Percentiles rank a stretch among this genome's conserved stretches.
These are phyloP conservation scores for Akebia trifoliata DNA, from an alignment of 164 flowering plant species.

Conservation along the genomic window DNA sequence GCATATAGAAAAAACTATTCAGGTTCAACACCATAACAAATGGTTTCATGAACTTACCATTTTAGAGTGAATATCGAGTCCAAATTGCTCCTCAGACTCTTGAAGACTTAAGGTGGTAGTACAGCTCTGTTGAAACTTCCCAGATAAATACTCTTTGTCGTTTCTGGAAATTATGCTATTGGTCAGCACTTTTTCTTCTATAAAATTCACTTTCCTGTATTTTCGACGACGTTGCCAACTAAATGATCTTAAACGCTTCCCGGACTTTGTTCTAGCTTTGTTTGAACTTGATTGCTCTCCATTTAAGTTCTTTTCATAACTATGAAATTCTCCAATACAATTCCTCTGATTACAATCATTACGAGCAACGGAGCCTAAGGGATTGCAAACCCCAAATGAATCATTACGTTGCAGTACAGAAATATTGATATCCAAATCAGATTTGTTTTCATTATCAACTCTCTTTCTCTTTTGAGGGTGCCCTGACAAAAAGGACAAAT, in stretches of 20 bases:
- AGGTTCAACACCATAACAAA: neutral
- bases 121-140: conserved; percentile 11
- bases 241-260: conserved; percentile 37
- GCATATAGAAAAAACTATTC: neutral
- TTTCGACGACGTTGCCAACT: conserved; percentile 50
- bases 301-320: conserved; percentile 6
- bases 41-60: conserved; percentile 3
- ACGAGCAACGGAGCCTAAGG: conserved; percentile 10
- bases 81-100: conserved; percentile 7
- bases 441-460: conserved; percentile 13
- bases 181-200: conserved; percentile 7
- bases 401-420: conserved; percentile 9
- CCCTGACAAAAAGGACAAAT: conserved; percentile 25
- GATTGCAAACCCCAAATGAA: conserved; percentile 6
- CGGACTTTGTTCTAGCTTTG: conserved; percentile 4
- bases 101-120: neutral
- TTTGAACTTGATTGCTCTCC: conserved; percentile 11
- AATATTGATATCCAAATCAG: conserved; percentile 7
- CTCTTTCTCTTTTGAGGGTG: conserved; percentile 33
- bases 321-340: conserved; percentile 3
- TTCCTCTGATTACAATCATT: conserved; percentile 14
- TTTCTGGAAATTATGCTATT: neutral
- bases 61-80: conserved; percentile 1
- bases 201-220: conserved; percentile 19
- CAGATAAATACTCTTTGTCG: conserved; percentile 7